Base-by-base conservation (phyloP, 768 basidiomycete species). In the Tephrocybe sp. region DNA sequence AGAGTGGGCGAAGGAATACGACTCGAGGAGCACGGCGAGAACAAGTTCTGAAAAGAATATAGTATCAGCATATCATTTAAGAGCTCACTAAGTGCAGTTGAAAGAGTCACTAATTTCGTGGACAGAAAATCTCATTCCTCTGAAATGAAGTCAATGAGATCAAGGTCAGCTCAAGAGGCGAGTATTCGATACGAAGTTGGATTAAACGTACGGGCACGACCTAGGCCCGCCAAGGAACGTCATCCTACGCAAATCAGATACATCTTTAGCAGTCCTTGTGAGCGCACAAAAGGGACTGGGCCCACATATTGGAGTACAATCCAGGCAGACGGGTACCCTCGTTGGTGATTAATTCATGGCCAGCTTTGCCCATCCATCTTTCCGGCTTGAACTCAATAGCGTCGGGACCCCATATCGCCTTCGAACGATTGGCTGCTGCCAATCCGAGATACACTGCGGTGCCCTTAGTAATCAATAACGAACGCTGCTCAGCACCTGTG, bases 321-420 rank as follows among this genome's bases (percentile, higher is more conserved):
- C 77, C 77, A 2, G 76, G 75, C 9, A 77, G 55, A 9, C 64
- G 68, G 2, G 69, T 69, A n/a, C 65, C 60, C 1, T 51, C 51
- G 9, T 73, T 58, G 19, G 57, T 35, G 28, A 26, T 53, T 13
- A 50, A 9, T 5, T 62, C 55, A 1, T 59, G 62, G 18, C 63
- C 52, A 27, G 50, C 60, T 30, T 58, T 49, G 1, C 59, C 59
- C 3, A 78, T 58, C 78, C 79, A 81, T 16, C 78, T 60, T 50
- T 78, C 76, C 0, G 77, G 78, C 40, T 74, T 78, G 69, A 75
- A 78, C 50, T 77, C 72, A 11, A 63, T 31, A 2, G 73, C 72
- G 51, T 80, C 77, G 2, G 69, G 65, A 9, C 78, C 78, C 77
- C 76, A 81, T 15, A 78, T 53, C 11, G 65, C 64, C 15, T 63